Conservation (phyloP, 768 basidiomycete species). For the Mycena haematopus region DNA sequence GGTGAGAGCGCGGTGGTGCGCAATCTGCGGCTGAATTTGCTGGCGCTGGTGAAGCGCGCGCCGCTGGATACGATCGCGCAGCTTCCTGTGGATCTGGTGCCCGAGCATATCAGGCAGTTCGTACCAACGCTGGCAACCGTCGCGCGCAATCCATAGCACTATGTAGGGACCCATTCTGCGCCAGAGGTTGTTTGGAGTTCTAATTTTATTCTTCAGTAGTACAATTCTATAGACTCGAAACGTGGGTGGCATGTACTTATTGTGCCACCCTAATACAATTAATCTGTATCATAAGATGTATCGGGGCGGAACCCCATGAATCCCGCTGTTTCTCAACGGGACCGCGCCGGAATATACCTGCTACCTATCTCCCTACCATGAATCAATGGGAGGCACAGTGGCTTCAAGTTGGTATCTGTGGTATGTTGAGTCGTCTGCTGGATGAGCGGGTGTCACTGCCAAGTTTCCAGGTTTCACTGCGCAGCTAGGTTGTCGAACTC, state of each 20-base stretch:
- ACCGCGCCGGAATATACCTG: too few species aligned
- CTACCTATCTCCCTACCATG: too few species aligned
- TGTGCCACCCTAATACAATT: not conserved
- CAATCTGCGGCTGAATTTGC: slow-evolving; percentile 72
- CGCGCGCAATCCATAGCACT: not conserved
- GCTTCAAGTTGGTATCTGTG: too few species aligned
- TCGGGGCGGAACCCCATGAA: too few species aligned
- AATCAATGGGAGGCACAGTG: too few species aligned
- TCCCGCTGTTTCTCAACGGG: too few species aligned
- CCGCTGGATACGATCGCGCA: slow-evolving; percentile 74
- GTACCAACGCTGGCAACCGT: slow-evolving; percentile 54
- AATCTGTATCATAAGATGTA: slow-evolving; percentile 76
- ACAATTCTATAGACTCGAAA: not conserved
- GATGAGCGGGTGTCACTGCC: slow-evolving; percentile 10
- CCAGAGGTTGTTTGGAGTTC: not conserved
- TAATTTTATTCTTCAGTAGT: not conserved
- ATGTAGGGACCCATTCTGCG: not conserved
- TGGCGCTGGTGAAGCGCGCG: slow-evolving; percentile 79
- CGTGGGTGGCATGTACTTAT: not conserved
- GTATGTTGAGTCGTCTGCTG: slow-evolving; percentile 79
- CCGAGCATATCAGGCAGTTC: slow-evolving; percentile 65
- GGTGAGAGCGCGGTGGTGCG: slow-evolving; percentile 42
- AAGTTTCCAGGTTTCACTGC: too few species aligned
- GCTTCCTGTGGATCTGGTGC: slow-evolving; percentile 69
- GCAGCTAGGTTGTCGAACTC: too few species aligned